Conservation (phyloP, 345 rosid genomes). For the Murraya koenigii region DNA sequence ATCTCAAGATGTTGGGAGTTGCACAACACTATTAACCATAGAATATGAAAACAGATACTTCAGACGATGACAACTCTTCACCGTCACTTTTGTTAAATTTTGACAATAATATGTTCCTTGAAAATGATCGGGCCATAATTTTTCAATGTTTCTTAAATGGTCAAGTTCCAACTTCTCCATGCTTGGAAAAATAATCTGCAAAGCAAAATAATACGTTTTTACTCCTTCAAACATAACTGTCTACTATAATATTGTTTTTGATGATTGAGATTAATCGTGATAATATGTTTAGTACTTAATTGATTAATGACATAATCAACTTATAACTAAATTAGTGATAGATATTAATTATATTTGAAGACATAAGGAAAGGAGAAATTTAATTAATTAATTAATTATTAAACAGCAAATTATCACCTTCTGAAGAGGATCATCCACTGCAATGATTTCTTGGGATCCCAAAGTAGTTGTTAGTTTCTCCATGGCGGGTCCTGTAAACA, state of each 20-base stretch:
- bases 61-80: neutral
- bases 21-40: neutral
- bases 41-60: neutral
- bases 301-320: too few relatives aligned
- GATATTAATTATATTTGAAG: too few relatives aligned
- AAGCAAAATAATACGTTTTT: neutral
- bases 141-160: neutral
- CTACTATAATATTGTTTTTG: too few relatives aligned
- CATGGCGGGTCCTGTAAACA: too few relatives aligned
- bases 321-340: too few relatives aligned
- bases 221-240: too few relatives aligned
- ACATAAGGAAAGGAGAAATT: too few relatives aligned
- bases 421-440: neutral
- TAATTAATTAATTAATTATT: too few relatives aligned
- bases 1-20: neutral
- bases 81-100: neutral
- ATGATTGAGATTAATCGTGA: too few relatives aligned
- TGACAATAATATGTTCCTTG: neutral
- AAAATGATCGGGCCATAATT: neutral
- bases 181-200: constrained; percentile 1
- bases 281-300: too few relatives aligned
- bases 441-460: neutral
- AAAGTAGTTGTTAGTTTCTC: too few relatives aligned
- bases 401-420: too few relatives aligned
- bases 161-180: neutral